Conservation (phyloP, 176 grass and related monocot genomes). For the Stipa capillata region DNA sequence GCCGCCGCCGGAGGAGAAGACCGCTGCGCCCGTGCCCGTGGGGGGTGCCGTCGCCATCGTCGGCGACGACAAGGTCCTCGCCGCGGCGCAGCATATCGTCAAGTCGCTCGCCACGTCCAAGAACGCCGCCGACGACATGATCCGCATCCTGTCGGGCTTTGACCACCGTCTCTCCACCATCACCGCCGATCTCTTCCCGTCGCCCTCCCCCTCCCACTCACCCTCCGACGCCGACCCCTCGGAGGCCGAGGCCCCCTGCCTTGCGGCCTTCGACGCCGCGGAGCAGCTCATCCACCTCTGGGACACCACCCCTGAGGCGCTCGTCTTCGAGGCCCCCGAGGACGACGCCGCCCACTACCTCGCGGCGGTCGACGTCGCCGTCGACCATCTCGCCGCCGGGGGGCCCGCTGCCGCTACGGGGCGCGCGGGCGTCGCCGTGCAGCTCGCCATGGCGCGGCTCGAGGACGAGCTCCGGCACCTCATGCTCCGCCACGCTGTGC, state of each 20-base stretch:
- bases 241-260: not conserved
- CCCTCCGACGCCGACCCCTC: not conserved
- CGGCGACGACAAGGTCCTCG: conserved; percentile 79
- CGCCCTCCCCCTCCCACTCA: not conserved
- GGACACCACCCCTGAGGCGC: conserved; percentile 60
- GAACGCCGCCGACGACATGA: conserved; percentile 99
- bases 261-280: conserved; percentile 38
- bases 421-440: conserved; percentile 45
- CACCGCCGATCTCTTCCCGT: conserved; percentile 48
- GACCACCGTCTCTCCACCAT: conserved; percentile 87
- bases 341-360: conserved; percentile 53
- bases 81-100: conserved; percentile 96
- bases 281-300: conserved; percentile 65
- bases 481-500: conserved; percentile 66
- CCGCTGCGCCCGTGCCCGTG: conserved; percentile 13
- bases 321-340: conserved; percentile 63
- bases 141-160: conserved; percentile 93
- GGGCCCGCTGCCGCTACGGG: not conserved
- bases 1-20: not conserved
- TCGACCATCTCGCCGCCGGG: conserved; percentile 6
- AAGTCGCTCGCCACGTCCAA: conserved; percentile 95
- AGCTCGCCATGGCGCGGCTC: conserved; percentile 81
- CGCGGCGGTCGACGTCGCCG: conserved; percentile 35
- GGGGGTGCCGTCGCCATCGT: conserved; percentile 13
- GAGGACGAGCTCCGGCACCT: conserved; percentile 87